phyloP scores from a whole-genome alignment of 2,329 filamentous ascomycete genomes.

The Cladosporium sp. region DNA sequence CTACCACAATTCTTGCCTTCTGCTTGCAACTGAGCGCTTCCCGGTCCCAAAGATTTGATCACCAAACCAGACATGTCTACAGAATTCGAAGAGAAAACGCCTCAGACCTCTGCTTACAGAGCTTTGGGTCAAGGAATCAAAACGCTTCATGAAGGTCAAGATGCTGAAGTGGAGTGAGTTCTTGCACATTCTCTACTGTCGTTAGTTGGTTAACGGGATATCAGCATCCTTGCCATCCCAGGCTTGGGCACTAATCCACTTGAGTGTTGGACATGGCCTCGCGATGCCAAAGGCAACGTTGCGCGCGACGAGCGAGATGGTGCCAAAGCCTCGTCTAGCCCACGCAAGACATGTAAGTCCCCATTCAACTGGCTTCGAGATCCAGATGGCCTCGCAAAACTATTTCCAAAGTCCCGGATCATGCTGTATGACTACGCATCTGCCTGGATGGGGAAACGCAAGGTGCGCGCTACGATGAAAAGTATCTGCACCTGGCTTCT shows the following conservation, averaged over 20 bases:
- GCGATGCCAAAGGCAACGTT: too few species aligned
- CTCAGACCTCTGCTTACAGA: neutral
- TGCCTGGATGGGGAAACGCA: neutral
- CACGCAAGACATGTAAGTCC: too few species aligned
- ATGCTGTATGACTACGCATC: conserved; percentile 12
- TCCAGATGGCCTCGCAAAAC: conserved; percentile 6
- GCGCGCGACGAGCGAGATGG: too few species aligned
- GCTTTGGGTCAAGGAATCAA: neutral
- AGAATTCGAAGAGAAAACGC: neutral
- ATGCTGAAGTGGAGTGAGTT: neutral
- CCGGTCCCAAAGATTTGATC: too few species aligned
- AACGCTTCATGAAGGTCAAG: neutral
- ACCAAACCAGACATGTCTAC: neutral
- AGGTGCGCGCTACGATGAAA: neutral
- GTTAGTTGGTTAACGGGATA: neutral
- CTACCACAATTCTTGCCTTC: too few species aligned
- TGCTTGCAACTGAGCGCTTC: too few species aligned
- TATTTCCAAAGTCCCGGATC: neutral
- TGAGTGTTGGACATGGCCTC: neutral
- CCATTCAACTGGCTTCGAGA: conserved; percentile 10
- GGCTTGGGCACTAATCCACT: neutral
- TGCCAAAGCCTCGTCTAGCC: too few species aligned
- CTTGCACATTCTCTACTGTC: too few species aligned
- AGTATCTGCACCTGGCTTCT: neutral
- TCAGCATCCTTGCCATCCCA: neutral